Evolutionary conservation across 2,329 filamentous ascomycete genomes (phyloP), one percentile per base, ranked within the genome.

Genomic region (Calonectria pseudoreteaudii): DNA sequence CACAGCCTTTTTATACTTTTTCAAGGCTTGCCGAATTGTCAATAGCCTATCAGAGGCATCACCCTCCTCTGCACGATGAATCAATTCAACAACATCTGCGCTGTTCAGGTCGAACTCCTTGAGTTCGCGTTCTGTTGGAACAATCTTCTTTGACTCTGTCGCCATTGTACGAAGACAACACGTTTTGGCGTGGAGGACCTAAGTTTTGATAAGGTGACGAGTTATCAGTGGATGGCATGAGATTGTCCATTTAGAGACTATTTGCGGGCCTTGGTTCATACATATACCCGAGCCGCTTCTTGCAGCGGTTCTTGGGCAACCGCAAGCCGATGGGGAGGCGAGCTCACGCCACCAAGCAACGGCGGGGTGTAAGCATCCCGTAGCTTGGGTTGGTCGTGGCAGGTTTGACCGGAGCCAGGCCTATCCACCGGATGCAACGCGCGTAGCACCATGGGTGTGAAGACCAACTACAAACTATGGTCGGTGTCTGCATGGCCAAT

Each of bases 1-100:
- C 18, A 82, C 80, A 10, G 81, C 82, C 62, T 83, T 81, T 30
- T 77, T 79, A 62, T 82, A 82, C 34, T 80, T 80, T 30, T 70
- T 75, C 11, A 82, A 66, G 0, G 80, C 80, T 18, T 81, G 73
- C 20, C 74, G 73, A 23, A 82, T 74, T 0, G 78, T 81, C 30
- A 82, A 74, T 31, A 78, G 50, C 31, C 70, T 70, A 28, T 82
- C 81, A 0, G 76, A 69, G 2, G 65, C 60, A 20, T 78, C 70
- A n/a, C 67, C 71, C 13, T 77, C 75, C 28, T 78, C 64, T 11
- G 76, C 76, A 2, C 69, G 71, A 0, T 60, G 71, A 36, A 77
- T 76, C 16, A 78, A 74, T 10, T 77, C 71, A 7, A 74, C 47
- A 3, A 68, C 71, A 13, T 23, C 58, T 4, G 72, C 52, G 41